phyloP scores from a whole-genome alignment of 2,329 filamentous ascomycete species.

The Fusarium sacchari region DNA sequence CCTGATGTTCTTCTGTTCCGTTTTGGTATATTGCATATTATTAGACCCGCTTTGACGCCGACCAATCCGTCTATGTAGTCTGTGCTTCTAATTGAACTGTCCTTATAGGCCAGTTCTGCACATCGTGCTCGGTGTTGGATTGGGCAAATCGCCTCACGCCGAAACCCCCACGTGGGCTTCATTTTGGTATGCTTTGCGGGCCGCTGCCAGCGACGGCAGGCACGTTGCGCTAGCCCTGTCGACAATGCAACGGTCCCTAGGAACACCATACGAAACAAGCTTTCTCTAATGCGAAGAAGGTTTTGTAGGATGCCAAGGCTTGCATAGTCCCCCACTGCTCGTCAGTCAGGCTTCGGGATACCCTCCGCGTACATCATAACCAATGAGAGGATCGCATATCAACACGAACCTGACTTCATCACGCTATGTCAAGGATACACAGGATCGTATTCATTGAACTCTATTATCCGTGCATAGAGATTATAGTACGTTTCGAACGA shows the following conservation, averaged over 20 bases:
- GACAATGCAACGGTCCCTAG: background rate
- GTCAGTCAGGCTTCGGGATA: accelerated
- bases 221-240: too few relatives aligned
- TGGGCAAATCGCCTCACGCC: background rate
- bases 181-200: background rate
- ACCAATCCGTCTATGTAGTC: accelerated
- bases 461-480: background rate
- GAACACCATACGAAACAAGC: background rate
- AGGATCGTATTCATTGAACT: background rate
- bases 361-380: background rate
- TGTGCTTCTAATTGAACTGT: too few relatives aligned
- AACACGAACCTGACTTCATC: background rate
- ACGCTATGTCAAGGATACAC: background rate
- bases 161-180: background rate
- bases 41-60: background rate
- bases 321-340: background rate
- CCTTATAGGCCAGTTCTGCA: too few relatives aligned
- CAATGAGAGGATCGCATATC: background rate
- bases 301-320: background rate
- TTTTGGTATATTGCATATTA: background rate
- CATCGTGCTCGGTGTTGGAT: background rate
- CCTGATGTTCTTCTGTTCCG: background rate
- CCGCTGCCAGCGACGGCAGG: background rate
- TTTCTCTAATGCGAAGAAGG: background rate
- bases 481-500: background rate